These are phyloP conservation scores for Halophytophthora batemanensis DNA, from an alignment of 352 stramenopile genomes.

Conservation along the genomic window DNA sequence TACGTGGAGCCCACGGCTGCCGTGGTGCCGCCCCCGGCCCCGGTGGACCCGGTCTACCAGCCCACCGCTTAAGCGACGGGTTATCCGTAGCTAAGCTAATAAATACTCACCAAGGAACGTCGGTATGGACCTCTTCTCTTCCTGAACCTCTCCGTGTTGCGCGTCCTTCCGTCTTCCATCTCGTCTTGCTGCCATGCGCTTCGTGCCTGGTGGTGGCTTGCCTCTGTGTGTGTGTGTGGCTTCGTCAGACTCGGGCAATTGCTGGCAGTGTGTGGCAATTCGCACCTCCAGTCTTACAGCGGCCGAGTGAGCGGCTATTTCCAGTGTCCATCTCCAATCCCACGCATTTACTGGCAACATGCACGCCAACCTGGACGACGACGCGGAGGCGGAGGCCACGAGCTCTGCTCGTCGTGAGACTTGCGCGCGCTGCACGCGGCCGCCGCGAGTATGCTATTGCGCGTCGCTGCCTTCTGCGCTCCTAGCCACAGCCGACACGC, in stretches of 20 bases:
- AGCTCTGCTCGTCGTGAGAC: constrained; percentile 15
- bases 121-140: constrained; percentile 25
- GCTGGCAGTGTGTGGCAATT: neutral
- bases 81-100: constrained; percentile 20
- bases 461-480: constrained; percentile 23
- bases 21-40: constrained; percentile 39
- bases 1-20: constrained; percentile 74
- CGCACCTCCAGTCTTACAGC: constrained; percentile 8
- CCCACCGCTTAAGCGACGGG: constrained; percentile 42
- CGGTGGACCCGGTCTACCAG: constrained; percentile 48
- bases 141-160: constrained; percentile 16
- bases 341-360: too few relatives aligned
- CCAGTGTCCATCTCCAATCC: too few relatives aligned
- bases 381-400: too few relatives aligned
- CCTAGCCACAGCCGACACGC: constrained; percentile 27
- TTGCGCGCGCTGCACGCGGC: constrained; percentile 44
- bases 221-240: neutral
- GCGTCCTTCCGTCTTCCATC: neutral
- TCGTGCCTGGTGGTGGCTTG: neutral
- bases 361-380: too few relatives aligned
- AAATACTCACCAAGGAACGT: constrained; percentile 23
- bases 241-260: neutral
- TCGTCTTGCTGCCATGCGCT: neutral
- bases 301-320: constrained; percentile 1
- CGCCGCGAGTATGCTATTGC: constrained; percentile 62